Evolutionary conservation across 2,329 filamentous ascomycete species (phyloP).

Genomic region (Verticillium albo-atrum): DNA sequence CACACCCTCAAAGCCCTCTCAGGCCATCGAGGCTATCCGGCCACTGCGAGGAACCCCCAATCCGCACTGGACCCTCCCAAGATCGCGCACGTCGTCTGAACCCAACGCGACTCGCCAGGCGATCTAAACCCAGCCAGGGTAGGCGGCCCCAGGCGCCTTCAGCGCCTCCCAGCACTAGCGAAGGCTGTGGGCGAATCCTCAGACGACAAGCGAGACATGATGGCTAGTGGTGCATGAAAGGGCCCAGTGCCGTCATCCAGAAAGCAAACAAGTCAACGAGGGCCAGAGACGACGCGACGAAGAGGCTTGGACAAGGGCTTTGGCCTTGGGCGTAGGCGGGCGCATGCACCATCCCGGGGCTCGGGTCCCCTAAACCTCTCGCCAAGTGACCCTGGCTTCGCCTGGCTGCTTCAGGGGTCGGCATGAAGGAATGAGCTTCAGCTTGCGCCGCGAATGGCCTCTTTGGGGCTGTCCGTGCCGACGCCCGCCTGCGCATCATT

Average conservation of each 20-base stretch:
- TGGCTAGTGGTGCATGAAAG: background rate
- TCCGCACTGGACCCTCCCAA: background rate
- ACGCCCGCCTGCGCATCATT: background rate
- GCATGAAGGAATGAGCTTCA: background rate
- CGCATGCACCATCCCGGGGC: background rate
- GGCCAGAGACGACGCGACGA: background rate
- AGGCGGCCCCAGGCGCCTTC: background rate
- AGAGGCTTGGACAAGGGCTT: no score
- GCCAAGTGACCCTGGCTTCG: background rate
- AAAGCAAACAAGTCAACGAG: background rate
- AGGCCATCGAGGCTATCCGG: background rate
- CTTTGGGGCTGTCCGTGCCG: background rate
- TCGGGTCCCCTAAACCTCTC: background rate
- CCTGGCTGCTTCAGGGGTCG: background rate
- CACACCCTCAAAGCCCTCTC: background rate
- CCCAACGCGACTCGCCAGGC: background rate
- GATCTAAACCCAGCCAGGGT: background rate
- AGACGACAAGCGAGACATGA: background rate
- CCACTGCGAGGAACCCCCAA: background rate
- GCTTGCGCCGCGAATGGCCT: background rate
- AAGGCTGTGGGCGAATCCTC: conserved; percentile 5
- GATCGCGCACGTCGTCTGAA: background rate
- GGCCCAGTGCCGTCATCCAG: background rate
- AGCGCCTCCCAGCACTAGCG: conserved; percentile 6
- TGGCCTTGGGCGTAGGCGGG: background rate